Evolutionary conservation across 2,329 filamentous ascomycete species (phyloP).

Genomic region (Hortaea werneckii): DNA sequence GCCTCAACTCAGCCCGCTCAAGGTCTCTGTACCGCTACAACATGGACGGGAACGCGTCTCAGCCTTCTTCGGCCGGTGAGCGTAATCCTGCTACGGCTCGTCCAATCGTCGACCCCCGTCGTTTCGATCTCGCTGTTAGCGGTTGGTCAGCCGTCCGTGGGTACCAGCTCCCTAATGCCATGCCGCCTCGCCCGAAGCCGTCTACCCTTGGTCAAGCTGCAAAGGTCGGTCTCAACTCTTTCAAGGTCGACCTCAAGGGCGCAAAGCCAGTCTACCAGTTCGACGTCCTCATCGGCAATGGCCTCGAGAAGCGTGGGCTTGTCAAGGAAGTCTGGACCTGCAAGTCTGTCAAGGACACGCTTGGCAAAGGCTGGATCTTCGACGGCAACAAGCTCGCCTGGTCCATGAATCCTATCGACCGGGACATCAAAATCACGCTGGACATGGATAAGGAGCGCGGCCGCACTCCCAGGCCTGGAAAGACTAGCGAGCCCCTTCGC

Average conservation of each 20-base stretch:
- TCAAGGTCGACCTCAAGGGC: slow-evolving; percentile 53
- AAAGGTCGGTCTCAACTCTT: slow-evolving; percentile 58
- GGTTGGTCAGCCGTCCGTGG: slow-evolving; percentile 22
- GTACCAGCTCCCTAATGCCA: slow-evolving; percentile 5
- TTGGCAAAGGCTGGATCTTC: slow-evolving; percentile 57
- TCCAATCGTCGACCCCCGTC: slow-evolving; percentile 9
- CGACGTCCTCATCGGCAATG: slow-evolving; percentile 58
- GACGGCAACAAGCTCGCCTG: slow-evolving; percentile 82
- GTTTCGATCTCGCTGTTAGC: slow-evolving; percentile 16
- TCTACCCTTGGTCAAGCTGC: slow-evolving; percentile 31
- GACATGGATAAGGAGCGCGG: slow-evolving; percentile 62
- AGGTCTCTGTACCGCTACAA: not conserved
- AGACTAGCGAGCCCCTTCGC: slow-evolving; percentile 34
- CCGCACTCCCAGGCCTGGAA: slow-evolving; percentile 25
- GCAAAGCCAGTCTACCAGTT: slow-evolving; percentile 65
- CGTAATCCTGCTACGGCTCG: slow-evolving; percentile 4
- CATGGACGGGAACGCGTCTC: slow-evolving; percentile 5
- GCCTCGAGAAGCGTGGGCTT: slow-evolving; percentile 53
- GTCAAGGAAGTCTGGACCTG: slow-evolving; percentile 70
- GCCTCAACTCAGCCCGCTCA: slow-evolving; percentile 6
- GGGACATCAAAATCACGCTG: slow-evolving; percentile 41
- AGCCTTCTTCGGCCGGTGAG: not conserved
- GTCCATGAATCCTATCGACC: slow-evolving; percentile 38
- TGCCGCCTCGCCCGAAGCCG: slow-evolving; percentile 24
- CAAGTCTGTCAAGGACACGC: slow-evolving; percentile 43